These are phyloP conservation scores for Populus euphratica DNA, from an alignment of 345 rosid genomes.

Conservation along the genomic window DNA sequence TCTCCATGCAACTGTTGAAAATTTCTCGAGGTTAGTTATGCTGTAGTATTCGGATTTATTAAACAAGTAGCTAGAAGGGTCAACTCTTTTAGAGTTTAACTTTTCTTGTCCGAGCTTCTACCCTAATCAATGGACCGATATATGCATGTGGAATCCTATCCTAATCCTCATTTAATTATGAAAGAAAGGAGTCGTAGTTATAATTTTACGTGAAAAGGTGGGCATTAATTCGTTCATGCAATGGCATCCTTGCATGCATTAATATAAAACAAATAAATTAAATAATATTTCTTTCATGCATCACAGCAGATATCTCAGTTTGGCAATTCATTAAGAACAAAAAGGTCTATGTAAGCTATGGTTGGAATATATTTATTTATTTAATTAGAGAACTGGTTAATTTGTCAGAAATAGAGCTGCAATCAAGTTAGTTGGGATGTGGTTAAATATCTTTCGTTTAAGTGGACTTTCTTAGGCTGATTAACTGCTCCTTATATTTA, in stretches of 20 bases:
- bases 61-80: conserved; percentile 12
- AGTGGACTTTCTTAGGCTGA: conserved; percentile 19
- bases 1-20: conserved; percentile 8
- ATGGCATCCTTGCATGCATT: conserved; percentile 3
- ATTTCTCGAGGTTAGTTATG: conserved; percentile 20
- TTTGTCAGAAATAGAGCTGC: neutral
- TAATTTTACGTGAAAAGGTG: neutral
- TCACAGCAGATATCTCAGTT: neutral
- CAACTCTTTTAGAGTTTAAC: conserved; percentile 20
- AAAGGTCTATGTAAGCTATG: neutral
- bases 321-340: neutral
- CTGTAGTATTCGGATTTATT: neutral
- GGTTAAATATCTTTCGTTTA: neutral
- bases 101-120: conserved; percentile 1
- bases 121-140: neutral
- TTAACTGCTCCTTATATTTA: conserved; percentile 19
- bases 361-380: conserved; percentile 15
- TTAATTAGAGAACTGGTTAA: neutral
- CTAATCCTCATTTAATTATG: neutral
- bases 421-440: conserved; percentile 1
- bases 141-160: no score
- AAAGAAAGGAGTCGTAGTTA: neutral
- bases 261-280: neutral
- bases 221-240: neutral
- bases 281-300: neutral